Conservation (phyloP, 2,329 filamentous ascomycete genomes). For the Aspergillus unguis region DNA sequence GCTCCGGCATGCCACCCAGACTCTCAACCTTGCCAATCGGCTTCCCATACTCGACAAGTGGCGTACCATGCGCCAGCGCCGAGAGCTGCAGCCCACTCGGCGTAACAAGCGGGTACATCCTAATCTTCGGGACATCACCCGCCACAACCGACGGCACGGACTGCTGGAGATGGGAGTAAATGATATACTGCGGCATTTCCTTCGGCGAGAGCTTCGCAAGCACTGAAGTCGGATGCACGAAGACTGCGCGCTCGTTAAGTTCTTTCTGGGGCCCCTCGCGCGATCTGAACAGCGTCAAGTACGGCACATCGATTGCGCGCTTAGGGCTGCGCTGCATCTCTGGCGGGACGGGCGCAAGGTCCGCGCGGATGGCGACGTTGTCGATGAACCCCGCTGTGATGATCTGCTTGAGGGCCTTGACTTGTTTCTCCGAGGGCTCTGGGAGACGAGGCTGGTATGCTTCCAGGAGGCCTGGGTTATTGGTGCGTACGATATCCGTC, state of each 20-base stretch:
- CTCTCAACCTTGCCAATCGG: constrained; percentile 76
- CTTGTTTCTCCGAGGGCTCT: constrained; percentile 62
- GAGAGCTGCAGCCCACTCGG: constrained; percentile 73
- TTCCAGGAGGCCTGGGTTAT: constrained; percentile 55
- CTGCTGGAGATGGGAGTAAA: constrained; percentile 83
- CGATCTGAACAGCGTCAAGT: constrained; percentile 77
- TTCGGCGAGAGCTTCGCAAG: constrained; percentile 66
- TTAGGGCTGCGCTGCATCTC: constrained; percentile 66
- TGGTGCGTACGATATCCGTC: constrained; percentile 71
- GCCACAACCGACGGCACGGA: constrained; percentile 53
- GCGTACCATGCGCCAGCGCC: constrained; percentile 77
- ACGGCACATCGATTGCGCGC: constrained; percentile 88
- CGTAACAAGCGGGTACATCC: constrained; percentile 85
- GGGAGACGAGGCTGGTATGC: constrained; percentile 51
- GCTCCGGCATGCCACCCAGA: constrained; percentile 46
- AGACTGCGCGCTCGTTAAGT: constrained; percentile 66
- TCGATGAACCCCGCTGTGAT: constrained; percentile 90
- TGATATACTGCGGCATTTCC: constrained; percentile 80
- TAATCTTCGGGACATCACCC: constrained; percentile 64
- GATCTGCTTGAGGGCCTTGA: constrained; percentile 84
- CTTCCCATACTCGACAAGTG: constrained; percentile 79
- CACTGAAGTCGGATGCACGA: constrained; percentile 80
- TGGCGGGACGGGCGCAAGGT: constrained; percentile 72
- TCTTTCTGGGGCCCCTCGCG: constrained; percentile 44
- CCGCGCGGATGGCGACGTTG: constrained; percentile 86